phyloP scores from a whole-genome alignment of 2,329 filamentous ascomycete genomes.

The Myriosclerotinia scirpicola region DNA sequence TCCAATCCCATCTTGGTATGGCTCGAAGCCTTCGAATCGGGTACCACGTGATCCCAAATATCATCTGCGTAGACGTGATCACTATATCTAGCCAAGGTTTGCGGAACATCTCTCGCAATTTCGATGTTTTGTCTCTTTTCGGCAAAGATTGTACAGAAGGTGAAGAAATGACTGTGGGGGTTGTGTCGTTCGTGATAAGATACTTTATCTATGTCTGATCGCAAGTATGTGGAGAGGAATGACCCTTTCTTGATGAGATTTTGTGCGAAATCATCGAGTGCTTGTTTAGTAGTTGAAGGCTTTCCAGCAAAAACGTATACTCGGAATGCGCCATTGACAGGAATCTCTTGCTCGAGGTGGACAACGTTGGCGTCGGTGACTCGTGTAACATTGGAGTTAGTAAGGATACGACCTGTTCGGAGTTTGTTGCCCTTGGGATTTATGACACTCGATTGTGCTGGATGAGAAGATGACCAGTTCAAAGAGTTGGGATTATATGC shows the following conservation, averaged over 20 bases:
- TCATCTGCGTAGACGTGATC: slow-evolving; percentile 88
- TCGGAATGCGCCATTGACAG: slow-evolving; percentile 83
- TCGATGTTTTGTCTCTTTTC: slow-evolving; percentile 67
- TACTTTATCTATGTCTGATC: slow-evolving; percentile 60
- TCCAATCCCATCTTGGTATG: slow-evolving; percentile 86
- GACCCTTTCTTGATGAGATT: slow-evolving; percentile 65
- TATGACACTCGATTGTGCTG: slow-evolving; percentile 68
- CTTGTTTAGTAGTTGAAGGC: slow-evolving; percentile 56
- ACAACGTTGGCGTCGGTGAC: slow-evolving; percentile 88
- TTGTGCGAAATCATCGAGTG: slow-evolving; percentile 68
- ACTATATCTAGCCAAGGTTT: slow-evolving; percentile 69
- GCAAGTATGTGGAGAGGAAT: slow-evolving; percentile 68
- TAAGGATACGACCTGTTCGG: slow-evolving; percentile 72
- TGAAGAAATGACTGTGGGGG: slow-evolving; percentile 81
- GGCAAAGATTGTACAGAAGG: slow-evolving; percentile 74
- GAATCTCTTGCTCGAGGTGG: slow-evolving; percentile 85
- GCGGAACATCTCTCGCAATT: slow-evolving; percentile 68
- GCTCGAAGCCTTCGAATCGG: slow-evolving; percentile 68
- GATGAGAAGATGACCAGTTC: slow-evolving; percentile 78
- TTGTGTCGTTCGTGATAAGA: slow-evolving; percentile 80
- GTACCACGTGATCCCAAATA: slow-evolving; percentile 68
- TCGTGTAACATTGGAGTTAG: slow-evolving; percentile 78
- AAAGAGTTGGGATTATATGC: slow-evolving; percentile 78
- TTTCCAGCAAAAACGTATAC: slow-evolving; percentile 83
- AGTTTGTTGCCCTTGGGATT: slow-evolving; percentile 65